Conservation (phyloP, 2,329 filamentous ascomycete genomes). For the Aspergillus awamori region DNA sequence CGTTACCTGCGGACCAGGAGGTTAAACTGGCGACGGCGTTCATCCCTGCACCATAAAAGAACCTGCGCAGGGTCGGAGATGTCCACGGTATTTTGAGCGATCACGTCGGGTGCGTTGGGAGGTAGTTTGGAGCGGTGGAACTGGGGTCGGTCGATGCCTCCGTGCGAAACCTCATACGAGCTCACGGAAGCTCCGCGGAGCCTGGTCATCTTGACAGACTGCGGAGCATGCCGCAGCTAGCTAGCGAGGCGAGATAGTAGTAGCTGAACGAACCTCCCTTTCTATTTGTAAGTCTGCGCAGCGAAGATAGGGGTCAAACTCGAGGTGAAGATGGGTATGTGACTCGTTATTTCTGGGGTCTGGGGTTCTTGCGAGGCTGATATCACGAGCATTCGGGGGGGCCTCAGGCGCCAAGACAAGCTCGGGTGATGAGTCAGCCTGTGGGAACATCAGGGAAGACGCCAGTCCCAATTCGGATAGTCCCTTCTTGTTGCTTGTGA, state of each 20-base stretch:
- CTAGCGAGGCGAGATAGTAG: not conserved
- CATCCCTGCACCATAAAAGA: slow-evolving; percentile 42
- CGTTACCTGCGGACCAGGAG: slow-evolving; percentile 67
- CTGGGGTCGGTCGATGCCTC: slow-evolving; percentile 32
- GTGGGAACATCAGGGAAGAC: not conserved
- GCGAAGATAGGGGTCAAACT: not conserved
- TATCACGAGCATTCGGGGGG: not conserved
- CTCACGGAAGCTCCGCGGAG: slow-evolving; percentile 45
- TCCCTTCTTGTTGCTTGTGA: too few relatives aligned
- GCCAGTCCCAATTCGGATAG: not conserved
- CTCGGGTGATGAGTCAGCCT: not conserved
- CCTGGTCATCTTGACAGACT: slow-evolving; percentile 42
- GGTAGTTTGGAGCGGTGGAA: slow-evolving; percentile 45
- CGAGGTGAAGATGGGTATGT: not conserved
- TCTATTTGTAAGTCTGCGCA: not conserved
- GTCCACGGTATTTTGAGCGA: slow-evolving; percentile 44
- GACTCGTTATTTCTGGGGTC: not conserved
- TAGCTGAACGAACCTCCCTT: not conserved
- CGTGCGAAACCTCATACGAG: slow-evolving; percentile 33
- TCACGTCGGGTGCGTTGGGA: slow-evolving; percentile 42
- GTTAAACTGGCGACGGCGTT: slow-evolving; percentile 54
- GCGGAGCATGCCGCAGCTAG: slow-evolving; percentile 32
- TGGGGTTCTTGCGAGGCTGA: not conserved
- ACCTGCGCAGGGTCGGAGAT: slow-evolving; percentile 42
- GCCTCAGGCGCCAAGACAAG: slow-evolving; percentile 1